phyloP scores from a whole-genome alignment of 768 basidiomycete genomes.

The Fomitopsis pulvina region DNA sequence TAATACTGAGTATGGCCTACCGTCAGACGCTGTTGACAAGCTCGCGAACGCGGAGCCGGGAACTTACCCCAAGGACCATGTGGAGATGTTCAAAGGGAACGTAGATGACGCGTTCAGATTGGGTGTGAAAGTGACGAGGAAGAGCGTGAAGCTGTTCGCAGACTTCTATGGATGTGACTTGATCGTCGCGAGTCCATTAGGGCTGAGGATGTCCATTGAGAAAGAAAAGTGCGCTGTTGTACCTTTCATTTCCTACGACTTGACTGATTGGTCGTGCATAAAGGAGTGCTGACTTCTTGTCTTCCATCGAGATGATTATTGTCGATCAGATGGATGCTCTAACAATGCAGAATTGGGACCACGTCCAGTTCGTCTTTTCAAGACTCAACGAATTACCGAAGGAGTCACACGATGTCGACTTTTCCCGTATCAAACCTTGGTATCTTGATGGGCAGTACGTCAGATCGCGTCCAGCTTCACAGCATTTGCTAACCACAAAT shows the following conservation, averaged over 20 bases:
- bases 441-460: constrained; percentile 86
- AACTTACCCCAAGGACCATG: constrained; percentile 81
- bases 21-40: constrained; percentile 75
- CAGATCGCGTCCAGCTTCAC: background rate
- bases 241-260: background rate
- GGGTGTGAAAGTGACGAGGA: constrained; percentile 88
- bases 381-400: constrained; percentile 87
- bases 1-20: constrained; percentile 73
- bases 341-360: constrained; percentile 99
- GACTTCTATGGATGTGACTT: constrained; percentile 90
- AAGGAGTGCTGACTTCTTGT: constrained; percentile 85
- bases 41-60: constrained; percentile 66
- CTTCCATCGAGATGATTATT: constrained; percentile 87
- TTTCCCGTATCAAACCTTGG: constrained; percentile 97
- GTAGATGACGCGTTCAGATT: constrained; percentile 92
- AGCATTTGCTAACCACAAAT: background rate
- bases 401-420: constrained; percentile 90
- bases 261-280: background rate
- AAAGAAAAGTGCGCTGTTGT: constrained; percentile 73
- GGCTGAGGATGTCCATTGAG: constrained; percentile 85
- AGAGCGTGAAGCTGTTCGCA: constrained; percentile 85
- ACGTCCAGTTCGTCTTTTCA: constrained; percentile 79
- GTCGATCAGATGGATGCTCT: constrained; percentile 90
- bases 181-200: constrained; percentile 90
- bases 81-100: constrained; percentile 94